These are phyloP conservation scores for Ustilago sp. DNA, from an alignment of 1,284 basidiomycete species.

Conservation along the genomic window DNA sequence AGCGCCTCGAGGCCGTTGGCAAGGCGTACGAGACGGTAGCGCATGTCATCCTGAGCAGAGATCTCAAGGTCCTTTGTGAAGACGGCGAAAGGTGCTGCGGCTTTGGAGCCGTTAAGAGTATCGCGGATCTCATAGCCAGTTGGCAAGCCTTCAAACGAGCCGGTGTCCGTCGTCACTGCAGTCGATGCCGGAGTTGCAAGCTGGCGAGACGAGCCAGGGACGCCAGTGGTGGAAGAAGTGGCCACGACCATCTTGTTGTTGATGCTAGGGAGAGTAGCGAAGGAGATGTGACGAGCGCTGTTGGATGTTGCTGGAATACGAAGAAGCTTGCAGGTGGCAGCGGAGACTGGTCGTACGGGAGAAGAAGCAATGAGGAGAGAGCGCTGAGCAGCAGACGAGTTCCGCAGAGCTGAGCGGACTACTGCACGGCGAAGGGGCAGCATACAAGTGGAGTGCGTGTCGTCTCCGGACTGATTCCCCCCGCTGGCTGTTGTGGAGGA, in stretches of 20 bases:
- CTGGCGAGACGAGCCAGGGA: slow-evolving; percentile 45
- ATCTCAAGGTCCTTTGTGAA: slow-evolving; percentile 56
- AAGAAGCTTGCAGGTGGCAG: slow-evolving; percentile 1
- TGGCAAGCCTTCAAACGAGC: slow-evolving; percentile 40
- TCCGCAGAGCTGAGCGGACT: slow-evolving; percentile 38
- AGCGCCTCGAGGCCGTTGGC: slow-evolving; percentile 88
- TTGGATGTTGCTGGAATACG: slow-evolving; percentile 4
- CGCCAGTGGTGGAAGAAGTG: slow-evolving; percentile 9
- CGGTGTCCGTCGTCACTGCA: slow-evolving; percentile 37
- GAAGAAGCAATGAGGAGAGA: slow-evolving; percentile 11
- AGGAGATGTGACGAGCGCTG: slow-evolving; percentile 17
- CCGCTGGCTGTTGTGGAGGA: slow-evolving; percentile 29
- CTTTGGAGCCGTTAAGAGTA: slow-evolving; percentile 37
- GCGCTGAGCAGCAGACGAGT: slow-evolving; percentile 16
- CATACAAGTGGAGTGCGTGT: slow-evolving; percentile 34
- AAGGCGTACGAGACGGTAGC: slow-evolving; percentile 78
- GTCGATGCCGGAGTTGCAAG: slow-evolving; percentile 42
- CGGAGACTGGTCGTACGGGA: slow-evolving; percentile 6
- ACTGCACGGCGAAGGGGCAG: slow-evolving; percentile 45
- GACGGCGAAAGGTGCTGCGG: slow-evolving; percentile 56
- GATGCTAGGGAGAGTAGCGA: slow-evolving; percentile 10
- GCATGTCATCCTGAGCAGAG: slow-evolving; percentile 51
- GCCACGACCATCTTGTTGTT: slow-evolving; percentile 21
- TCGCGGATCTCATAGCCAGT: slow-evolving; percentile 53
- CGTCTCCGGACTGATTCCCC: slow-evolving; percentile 34